Percentiles rank a stretch among this genome's conserved stretches.
Evolutionary conservation across 2,329 filamentous ascomycete genomes (phyloP).

Genomic region (Claviceps maximensis): DNA sequence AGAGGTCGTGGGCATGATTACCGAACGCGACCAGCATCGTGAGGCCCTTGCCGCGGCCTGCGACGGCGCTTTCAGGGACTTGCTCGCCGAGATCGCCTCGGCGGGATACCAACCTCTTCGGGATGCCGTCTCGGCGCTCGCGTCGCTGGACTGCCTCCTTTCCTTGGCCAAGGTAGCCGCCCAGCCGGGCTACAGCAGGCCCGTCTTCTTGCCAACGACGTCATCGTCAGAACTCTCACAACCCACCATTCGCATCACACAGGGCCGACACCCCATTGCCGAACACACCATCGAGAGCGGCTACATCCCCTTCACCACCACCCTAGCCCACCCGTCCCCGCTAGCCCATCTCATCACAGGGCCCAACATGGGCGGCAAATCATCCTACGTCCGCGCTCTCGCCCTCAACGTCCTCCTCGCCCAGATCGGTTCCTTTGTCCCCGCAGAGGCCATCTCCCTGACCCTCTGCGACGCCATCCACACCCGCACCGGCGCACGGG

Average conservation of each 20-base stretch:
- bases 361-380: conserved; percentile 98
- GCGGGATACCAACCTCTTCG: conserved; percentile 82
- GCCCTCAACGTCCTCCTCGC: conserved; percentile 88
- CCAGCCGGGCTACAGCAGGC: conserved; percentile 79
- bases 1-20: conserved; percentile 68
- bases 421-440: conserved; percentile 89
- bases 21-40: conserved; percentile 86
- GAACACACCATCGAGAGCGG: conserved; percentile 74
- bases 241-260: conserved; percentile 45
- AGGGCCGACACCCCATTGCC: conserved; percentile 87
- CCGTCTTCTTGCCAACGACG: conserved; percentile 48
- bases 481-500: conserved; percentile 89
- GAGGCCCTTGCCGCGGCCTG: conserved; percentile 87
- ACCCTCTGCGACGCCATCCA: conserved; percentile 85
- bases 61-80: conserved; percentile 61
- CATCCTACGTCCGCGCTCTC: conserved; percentile 87
- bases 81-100: conserved; percentile 62
- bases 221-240: conserved; percentile 18
- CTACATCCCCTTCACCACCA: conserved; percentile 84
- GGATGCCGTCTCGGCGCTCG: conserved; percentile 75
- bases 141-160: conserved; percentile 78
- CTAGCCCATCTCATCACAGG: conserved; percentile 83
- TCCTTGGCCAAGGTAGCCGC: conserved; percentile 74
- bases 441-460: conserved; percentile 58
- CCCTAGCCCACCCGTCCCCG: conserved; percentile 50